These are phyloP conservation scores for Beauveria pseudobassiana DNA, from an alignment of 2,329 filamentous ascomycete species.

Conservation along the genomic window DNA sequence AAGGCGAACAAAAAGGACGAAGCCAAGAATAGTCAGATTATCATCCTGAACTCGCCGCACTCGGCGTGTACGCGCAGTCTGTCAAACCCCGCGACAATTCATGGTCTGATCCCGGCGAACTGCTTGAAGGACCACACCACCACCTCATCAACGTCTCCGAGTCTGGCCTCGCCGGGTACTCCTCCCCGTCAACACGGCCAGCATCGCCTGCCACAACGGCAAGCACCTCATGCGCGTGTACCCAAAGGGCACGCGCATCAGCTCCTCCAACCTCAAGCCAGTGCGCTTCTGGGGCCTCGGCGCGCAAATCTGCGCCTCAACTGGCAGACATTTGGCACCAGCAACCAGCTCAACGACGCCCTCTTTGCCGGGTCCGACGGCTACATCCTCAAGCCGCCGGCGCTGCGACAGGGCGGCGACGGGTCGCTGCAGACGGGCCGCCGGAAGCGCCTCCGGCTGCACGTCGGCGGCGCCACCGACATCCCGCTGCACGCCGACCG, in stretches of 20 bases:
- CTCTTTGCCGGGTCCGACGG: slow-evolving; percentile 58
- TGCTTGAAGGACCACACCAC: slow-evolving; percentile 52
- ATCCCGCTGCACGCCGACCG: slow-evolving; percentile 46
- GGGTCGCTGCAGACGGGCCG: slow-evolving; percentile 39
- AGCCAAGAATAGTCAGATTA: slow-evolving; percentile 35
- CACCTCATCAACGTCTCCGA: slow-evolving; percentile 66
- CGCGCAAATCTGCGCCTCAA: slow-evolving; percentile 65
- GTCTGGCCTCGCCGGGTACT: slow-evolving; percentile 44
- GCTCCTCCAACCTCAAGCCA: slow-evolving; percentile 55
- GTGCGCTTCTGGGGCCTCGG: slow-evolving; percentile 60
- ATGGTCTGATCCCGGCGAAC: slow-evolving; percentile 47
- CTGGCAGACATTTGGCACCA: slow-evolving; percentile 60
- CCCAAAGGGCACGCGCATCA: slow-evolving; percentile 62
- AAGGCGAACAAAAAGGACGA: slow-evolving; percentile 43
- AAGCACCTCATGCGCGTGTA: slow-evolving; percentile 63
- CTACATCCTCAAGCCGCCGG: slow-evolving; percentile 57
- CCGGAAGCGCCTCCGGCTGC: slow-evolving; percentile 45
- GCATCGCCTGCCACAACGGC: slow-evolving; percentile 53
- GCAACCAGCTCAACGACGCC: slow-evolving; percentile 62
- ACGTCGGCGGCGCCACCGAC: slow-evolving; percentile 55
- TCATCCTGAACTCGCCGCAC: slow-evolving; percentile 56
- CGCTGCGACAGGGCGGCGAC: slow-evolving; percentile 47
- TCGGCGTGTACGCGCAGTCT: slow-evolving; percentile 63
- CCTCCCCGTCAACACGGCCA: slow-evolving; percentile 38
- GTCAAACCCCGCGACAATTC: slow-evolving; percentile 60